Conservation (phyloP, 768 basidiomycete species). For the Steccherinum ochraceum region DNA sequence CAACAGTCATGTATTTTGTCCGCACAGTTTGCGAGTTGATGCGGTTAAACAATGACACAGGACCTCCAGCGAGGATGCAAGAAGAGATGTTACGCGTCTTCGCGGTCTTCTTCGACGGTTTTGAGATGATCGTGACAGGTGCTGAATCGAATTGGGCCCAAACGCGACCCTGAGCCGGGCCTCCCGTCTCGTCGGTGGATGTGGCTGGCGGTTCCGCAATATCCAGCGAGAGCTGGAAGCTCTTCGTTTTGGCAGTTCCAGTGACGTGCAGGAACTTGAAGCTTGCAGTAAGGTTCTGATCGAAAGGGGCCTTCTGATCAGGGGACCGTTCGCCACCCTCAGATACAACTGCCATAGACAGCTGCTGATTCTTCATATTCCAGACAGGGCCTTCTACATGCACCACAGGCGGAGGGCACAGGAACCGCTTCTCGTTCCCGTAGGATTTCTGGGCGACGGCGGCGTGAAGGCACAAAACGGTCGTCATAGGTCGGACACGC, state of each 20-base stretch:
- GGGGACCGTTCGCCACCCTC: slow-evolving; percentile 79
- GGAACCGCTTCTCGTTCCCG: slow-evolving; percentile 90
- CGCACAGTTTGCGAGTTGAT: slow-evolving; percentile 96
- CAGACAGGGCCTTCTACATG: slow-evolving; percentile 86
- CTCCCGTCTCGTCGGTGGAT: slow-evolving; percentile 27
- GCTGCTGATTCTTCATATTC: slow-evolving; percentile 75
- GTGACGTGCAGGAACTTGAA: slow-evolving; percentile 92
- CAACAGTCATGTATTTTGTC: slow-evolving; percentile 96
- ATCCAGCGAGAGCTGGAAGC: slow-evolving; percentile 80
- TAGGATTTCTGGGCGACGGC: slow-evolving; percentile 96
- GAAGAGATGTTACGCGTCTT: slow-evolving; percentile 90
- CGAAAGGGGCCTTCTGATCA: slow-evolving; percentile 78
- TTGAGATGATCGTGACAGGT: slow-evolving; percentile 92
- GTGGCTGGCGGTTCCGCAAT: slow-evolving; percentile 68
- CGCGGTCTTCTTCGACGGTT: slow-evolving; percentile 95
- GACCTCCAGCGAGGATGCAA: slow-evolving; percentile 84
- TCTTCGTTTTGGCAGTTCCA: slow-evolving; percentile 84
- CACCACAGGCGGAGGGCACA: slow-evolving; percentile 90
- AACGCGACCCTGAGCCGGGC: slow-evolving; percentile 45
- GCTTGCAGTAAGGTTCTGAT: slow-evolving; percentile 79
- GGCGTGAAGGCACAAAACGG: slow-evolving; percentile 84
- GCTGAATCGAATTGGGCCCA: slow-evolving; percentile 93
- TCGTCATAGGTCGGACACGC: slow-evolving; percentile 83
- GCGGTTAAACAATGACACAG: slow-evolving; percentile 90
- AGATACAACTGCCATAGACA: slow-evolving; percentile 82